A percentile compares a stretch with the other conserved stretches of the same genome.
Evolutionary conservation across 2,329 filamentous ascomycete genomes (phyloP).

Genomic region (Diaporthe ilicicola): DNA sequence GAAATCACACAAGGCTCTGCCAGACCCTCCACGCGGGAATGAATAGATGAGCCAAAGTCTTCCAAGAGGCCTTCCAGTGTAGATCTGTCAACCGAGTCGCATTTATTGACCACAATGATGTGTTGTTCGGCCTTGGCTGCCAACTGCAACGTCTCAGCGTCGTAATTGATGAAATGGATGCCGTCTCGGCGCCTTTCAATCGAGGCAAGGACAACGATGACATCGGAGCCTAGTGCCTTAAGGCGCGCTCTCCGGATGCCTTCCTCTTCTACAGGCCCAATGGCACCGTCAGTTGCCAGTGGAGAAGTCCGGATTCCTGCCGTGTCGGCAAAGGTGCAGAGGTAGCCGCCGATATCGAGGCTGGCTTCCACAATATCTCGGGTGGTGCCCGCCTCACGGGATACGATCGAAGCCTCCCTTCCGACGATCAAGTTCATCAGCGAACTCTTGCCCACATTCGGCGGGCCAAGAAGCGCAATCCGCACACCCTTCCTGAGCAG

Average conservation of each 20-base stretch:
- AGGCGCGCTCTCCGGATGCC: conserved; percentile 88
- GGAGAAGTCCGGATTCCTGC: conserved; percentile 76
- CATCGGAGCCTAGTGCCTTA: conserved; percentile 82
- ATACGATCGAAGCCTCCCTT: conserved; percentile 94
- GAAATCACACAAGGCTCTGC: conserved; percentile 70
- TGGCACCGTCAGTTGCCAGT: conserved; percentile 41
- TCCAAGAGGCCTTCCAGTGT: conserved; percentile 49
- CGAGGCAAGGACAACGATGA: conserved; percentile 83
- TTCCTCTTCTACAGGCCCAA: conserved; percentile 85
- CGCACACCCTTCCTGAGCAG: conserved; percentile 85
- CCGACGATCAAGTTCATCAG: conserved; percentile 90
- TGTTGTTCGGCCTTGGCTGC: conserved; percentile 57
- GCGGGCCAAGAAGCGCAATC: conserved; percentile 86
- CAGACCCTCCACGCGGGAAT: conserved; percentile 45
- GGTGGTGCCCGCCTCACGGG: conserved; percentile 90
- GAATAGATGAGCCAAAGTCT: conserved; percentile 50
- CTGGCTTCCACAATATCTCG: conserved; percentile 92
- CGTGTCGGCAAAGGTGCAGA: conserved; percentile 95
- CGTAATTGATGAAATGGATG: conserved; percentile 56
- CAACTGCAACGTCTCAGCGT: conserved; percentile 63
- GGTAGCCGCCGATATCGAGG: conserved; percentile 87
- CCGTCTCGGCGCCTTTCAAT: conserved; percentile 61
- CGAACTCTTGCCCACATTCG: conserved; percentile 95
- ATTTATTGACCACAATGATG: conserved; percentile 71
- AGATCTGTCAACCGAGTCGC: conserved; percentile 54